Base-by-base conservation (phyloP, 441 rosid species). In the Gossypium armourianum region DNA sequence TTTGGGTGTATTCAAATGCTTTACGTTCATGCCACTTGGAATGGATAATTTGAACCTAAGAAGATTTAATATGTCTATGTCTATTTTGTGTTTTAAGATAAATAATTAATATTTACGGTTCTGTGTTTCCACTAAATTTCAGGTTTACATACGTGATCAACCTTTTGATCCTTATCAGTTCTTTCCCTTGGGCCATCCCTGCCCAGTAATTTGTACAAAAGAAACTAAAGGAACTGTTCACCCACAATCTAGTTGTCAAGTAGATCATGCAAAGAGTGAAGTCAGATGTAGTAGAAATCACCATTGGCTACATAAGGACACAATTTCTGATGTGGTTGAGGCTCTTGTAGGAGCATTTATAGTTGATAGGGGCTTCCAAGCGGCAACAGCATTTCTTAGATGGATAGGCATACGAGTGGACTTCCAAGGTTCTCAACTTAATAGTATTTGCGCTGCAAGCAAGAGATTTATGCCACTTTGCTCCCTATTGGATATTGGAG, bases 121-220 rank as follows among this genome's bases (percentile, higher is more conserved):
- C 13, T 10, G 24, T 64, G 60, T 77, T 69, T 43, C 16, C 57
- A 24, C 69, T 8, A 53, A 61, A 13, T 80, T 65, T 77, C 85
- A 93, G 98, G 93, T 85, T 52, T 93, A 88, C 79, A 90, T 91
- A 77, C 92, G 98, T 59, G 98, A 93, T 75, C 96, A 86, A 76
- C 82, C 84, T 54, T 89, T 94, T 40, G 96, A 91, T 77, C 96
- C 97, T 67, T 64, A 77, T 64, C 92, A 90, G 76, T 90, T 94
- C 80, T 94, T 86, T 82, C 86, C 95, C 61, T 75, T 86, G 76
- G 96, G 97, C 45, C 86, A 75, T 74, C 89, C 88, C 80, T 90
- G 97, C 80, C 88, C 73, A 26, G 75, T 58, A 75, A 81, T 83
- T 50, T 94, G 98, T 80, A 81, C 83, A 76, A 68, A 81, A 68